Evolutionary conservation across 2,329 filamentous ascomycete genomes (phyloP).

Genomic region (Plenodomus lindquistii): DNA sequence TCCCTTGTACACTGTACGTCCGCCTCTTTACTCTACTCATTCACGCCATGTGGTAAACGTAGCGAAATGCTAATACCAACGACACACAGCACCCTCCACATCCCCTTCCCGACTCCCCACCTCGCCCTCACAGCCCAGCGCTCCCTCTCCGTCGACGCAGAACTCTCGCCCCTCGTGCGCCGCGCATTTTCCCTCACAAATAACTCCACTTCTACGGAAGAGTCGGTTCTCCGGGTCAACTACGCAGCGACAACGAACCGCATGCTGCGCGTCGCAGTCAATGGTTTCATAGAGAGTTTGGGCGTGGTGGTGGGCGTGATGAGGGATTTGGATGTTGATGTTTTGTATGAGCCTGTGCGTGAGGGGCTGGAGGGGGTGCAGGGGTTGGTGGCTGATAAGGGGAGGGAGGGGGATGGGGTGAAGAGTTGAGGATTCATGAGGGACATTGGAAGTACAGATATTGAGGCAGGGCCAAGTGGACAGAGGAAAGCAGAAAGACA

Average conservation of each 20-base stretch:
- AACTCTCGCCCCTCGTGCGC: conserved; percentile 82
- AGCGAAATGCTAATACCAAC: not conserved
- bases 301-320: conserved; percentile 85
- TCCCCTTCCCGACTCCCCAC: conserved; percentile 80
- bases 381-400: conserved; percentile 56
- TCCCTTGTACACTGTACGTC: conserved; percentile 47
- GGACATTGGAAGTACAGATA: not conserved
- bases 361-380: conserved; percentile 64
- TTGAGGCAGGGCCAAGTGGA: not conserved
- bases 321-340: conserved; percentile 85
- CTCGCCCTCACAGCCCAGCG: conserved; percentile 76
- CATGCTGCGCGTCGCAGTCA: conserved; percentile 94
- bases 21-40: not conserved
- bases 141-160: conserved; percentile 81
- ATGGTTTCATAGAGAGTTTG: conserved; percentile 92
- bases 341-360: conserved; percentile 58
- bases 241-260: conserved; percentile 92
- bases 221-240: conserved; percentile 67
- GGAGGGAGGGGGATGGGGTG: conserved; percentile 65
- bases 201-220: conserved; percentile 7
- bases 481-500: not conserved
- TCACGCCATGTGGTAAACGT: conserved; percentile 1
- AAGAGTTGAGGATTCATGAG: conserved; percentile 5
- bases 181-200: conserved; percentile 66
- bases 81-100: conserved; percentile 70